These are phyloP conservation scores for Lachancea meyersii DNA, from an alignment of 805 yeast genomes.

Conservation along the genomic window DNA sequence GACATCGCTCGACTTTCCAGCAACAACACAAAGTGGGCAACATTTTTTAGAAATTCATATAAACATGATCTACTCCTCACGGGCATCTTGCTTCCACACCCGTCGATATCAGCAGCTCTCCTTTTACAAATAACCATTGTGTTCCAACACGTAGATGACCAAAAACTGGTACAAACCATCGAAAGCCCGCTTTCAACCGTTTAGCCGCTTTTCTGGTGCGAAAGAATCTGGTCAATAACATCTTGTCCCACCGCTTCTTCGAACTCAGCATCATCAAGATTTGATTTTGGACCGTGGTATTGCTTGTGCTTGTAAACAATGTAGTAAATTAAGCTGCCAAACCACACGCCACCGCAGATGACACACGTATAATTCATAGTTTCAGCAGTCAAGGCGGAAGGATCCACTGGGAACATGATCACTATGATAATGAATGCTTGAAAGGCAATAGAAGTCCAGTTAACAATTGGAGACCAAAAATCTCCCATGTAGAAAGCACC, in stretches of 20 bases:
- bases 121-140: no score
- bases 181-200: slow-evolving; percentile 1
- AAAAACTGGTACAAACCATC: no score
- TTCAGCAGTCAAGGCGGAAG: slow-evolving; percentile 24
- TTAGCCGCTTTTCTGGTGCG: slow-evolving; percentile 7
- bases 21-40: no score
- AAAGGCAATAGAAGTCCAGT: slow-evolving; percentile 43
- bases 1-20: no score
- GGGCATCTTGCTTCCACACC: no score
- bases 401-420: slow-evolving; percentile 51
- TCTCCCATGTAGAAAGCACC: slow-evolving; percentile 59
- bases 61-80: no score
- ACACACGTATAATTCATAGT: slow-evolving; percentile 65
- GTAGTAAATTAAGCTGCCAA: slow-evolving; percentile 45
- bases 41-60: no score
- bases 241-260: slow-evolving; percentile 21
- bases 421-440: slow-evolving; percentile 45
- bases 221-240: slow-evolving; percentile 12
- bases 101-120: no score
- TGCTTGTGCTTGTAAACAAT: slow-evolving; percentile 42
- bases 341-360: slow-evolving; percentile 53
- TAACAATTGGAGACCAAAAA: slow-evolving; percentile 38
- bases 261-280: slow-evolving; percentile 19
- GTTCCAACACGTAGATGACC: no score
- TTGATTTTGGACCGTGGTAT: slow-evolving; percentile 47